Evolutionary conservation across 2,329 filamentous ascomycete species (phyloP).

Genomic region (Penicillium sp.): DNA sequence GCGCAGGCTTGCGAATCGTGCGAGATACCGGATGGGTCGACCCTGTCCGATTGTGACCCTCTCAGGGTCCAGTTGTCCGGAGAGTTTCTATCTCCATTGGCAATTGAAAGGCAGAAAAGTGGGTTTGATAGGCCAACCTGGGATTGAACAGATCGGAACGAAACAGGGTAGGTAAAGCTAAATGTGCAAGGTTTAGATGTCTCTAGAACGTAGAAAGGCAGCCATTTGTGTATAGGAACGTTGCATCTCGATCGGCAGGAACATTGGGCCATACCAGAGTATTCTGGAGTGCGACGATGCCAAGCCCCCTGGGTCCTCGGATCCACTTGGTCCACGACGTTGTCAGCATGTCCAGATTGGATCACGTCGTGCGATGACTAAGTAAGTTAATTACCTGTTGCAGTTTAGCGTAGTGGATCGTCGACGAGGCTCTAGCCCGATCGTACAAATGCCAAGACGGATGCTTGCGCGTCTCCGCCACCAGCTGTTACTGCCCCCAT

Average conservation of each 20-base stretch:
- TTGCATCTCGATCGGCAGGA: constrained; percentile 18
- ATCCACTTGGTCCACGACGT: background rate
- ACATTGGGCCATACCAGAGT: constrained; percentile 19
- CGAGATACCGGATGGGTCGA: constrained; percentile 2
- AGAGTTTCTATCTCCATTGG: constrained; percentile 10
- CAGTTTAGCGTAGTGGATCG: constrained; percentile 26
- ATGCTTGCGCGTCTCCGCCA: constrained; percentile 42
- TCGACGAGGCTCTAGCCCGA: constrained; percentile 26
- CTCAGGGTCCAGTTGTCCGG: constrained; percentile 13
- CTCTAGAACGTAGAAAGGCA: background rate
- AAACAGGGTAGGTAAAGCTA: background rate
- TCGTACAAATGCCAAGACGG: constrained; percentile 37
- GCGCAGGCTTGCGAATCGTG: constrained; percentile 16
- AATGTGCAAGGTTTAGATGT: background rate
- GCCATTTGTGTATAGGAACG: background rate
- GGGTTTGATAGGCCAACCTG: background rate
- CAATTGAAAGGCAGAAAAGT: background rate
- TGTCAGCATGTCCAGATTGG: background rate
- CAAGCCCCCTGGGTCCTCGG: constrained; percentile 23
- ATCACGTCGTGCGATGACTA: background rate
- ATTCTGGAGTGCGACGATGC: constrained; percentile 19
- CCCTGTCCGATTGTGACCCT: constrained; percentile 2
- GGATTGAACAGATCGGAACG: background rate
- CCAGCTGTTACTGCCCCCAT: constrained; percentile 6
- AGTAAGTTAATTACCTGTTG: constrained; percentile 1